phyloP scores from a whole-genome alignment of 2,329 filamentous ascomycete genomes.

The Fusarium praegraminearum region DNA sequence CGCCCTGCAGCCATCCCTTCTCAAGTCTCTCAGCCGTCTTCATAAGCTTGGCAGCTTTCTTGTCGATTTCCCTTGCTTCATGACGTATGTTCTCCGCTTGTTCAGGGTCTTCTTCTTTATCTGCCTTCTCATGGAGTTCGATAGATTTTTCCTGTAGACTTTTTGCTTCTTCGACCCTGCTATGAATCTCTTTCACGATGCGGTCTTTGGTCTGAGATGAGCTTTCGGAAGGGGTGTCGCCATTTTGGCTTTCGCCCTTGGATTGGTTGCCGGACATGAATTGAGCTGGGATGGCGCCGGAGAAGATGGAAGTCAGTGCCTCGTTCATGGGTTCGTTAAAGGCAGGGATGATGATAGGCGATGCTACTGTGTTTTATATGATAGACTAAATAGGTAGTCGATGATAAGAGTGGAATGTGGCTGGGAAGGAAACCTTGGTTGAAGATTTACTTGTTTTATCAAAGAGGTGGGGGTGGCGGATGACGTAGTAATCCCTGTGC shows the following conservation, averaged over 20 bases:
- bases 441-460: slow-evolving; percentile 26
- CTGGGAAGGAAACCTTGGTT: slow-evolving; percentile 8
- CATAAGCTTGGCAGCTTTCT: slow-evolving; percentile 42
- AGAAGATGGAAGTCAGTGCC: slow-evolving; percentile 25
- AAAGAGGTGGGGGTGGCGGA: slow-evolving; percentile 29
- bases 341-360: background rate
- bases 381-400: background rate
- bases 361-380: background rate
- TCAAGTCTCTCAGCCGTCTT: slow-evolving; percentile 37
- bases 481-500: slow-evolving; percentile 22
- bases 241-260: slow-evolving; percentile 8
- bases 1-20: slow-evolving; percentile 43
- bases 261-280: slow-evolving; percentile 24
- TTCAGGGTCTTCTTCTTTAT: slow-evolving; percentile 20
- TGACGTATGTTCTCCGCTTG: slow-evolving; percentile 25
- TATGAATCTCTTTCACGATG: slow-evolving; percentile 32
- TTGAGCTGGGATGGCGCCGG: slow-evolving; percentile 26
- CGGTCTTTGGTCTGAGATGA: slow-evolving; percentile 26
- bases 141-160: slow-evolving; percentile 25
- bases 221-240: slow-evolving; percentile 9
- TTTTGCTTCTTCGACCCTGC: slow-evolving; percentile 36
- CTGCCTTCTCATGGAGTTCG: slow-evolving; percentile 36
- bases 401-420: slow-evolving; percentile 18
- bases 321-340: slow-evolving; percentile 15
- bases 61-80: slow-evolving; percentile 36